Evolutionary conservation across 345 rosid species (phyloP).

Genomic region (Lepidium africanum): DNA sequence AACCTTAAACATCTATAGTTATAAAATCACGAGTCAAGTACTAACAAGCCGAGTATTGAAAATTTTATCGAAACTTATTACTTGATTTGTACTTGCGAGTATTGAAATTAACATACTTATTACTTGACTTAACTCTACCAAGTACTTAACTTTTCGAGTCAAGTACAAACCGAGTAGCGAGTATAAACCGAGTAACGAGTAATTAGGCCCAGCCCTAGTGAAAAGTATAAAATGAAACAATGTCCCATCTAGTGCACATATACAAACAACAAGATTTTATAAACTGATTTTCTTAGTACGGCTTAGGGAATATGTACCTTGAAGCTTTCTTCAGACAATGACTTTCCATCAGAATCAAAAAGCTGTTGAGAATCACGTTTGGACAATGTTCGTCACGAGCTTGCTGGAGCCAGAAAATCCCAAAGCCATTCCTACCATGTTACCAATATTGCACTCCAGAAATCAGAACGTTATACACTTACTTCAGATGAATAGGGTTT

Average conservation of each 20-base stretch:
- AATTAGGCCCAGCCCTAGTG: too few relatives aligned
- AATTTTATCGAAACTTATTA: too few relatives aligned
- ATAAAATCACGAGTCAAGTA: too few relatives aligned
- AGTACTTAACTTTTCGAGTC: too few relatives aligned
- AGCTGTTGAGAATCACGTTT: conserved; percentile 69
- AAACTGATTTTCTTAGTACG: background rate
- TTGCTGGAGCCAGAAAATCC: conserved; percentile 91
- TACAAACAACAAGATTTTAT: background rate
- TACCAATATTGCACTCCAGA: conserved; percentile 94
- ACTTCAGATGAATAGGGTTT: background rate
- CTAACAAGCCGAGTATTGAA: too few relatives aligned
- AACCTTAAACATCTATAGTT: too few relatives aligned
- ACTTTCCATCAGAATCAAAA: conserved; percentile 89
- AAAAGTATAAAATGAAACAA: background rate
- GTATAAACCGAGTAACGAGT: too few relatives aligned
- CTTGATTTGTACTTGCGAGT: too few relatives aligned
- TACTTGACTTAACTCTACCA: too few relatives aligned
- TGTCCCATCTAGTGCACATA: background rate
- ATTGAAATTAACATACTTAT: too few relatives aligned
- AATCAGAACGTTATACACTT: conserved; percentile 38
- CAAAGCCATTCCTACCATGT: conserved; percentile 88
- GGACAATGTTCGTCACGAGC: conserved; percentile 68
- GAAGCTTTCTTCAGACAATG: conserved; percentile 82
- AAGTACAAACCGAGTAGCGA: too few relatives aligned
- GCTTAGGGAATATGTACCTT: conserved; percentile 36